Conservation (phyloP, 345 rosid species). For the Acer yangbiense region DNA sequence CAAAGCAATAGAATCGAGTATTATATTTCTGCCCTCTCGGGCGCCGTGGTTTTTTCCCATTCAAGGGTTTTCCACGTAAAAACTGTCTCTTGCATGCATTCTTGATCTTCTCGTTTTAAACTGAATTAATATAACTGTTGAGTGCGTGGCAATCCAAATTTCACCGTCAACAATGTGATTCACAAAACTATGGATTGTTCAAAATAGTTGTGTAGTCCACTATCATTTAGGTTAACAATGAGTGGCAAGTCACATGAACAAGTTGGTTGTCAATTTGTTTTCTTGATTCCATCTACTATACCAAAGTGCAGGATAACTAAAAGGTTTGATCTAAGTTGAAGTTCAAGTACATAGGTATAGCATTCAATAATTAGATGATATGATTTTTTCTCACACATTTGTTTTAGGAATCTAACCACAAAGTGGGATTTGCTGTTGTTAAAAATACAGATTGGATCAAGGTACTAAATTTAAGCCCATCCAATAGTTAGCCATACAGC, state of each 20-base stretch:
- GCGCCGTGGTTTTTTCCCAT: too few relatives aligned
- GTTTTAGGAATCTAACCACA: neutral
- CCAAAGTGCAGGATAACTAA: neutral
- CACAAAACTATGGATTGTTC: neutral
- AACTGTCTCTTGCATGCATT: too few relatives aligned
- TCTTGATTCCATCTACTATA: neutral
- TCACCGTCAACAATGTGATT: too few relatives aligned
- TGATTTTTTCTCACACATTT: neutral
- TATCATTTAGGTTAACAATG: neutral
- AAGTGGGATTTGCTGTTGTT: neutral
- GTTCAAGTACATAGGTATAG: neutral
- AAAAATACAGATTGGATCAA: neutral
- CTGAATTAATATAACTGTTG: too few relatives aligned
- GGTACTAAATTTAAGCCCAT: neutral
- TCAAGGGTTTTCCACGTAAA: too few relatives aligned
- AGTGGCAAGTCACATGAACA: neutral
- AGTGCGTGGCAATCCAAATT: too few relatives aligned
- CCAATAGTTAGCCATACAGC: neutral
- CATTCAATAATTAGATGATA: neutral
- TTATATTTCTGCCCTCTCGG: too few relatives aligned
- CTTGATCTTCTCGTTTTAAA: too few relatives aligned
- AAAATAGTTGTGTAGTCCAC: neutral
- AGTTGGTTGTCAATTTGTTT: neutral
- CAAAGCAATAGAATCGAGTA: too few relatives aligned
- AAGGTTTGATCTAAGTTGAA: neutral